Evolutionary conservation across 129 eudicot genomes (phyloP).

Genomic region (Saposhnikovia divaricata): DNA sequence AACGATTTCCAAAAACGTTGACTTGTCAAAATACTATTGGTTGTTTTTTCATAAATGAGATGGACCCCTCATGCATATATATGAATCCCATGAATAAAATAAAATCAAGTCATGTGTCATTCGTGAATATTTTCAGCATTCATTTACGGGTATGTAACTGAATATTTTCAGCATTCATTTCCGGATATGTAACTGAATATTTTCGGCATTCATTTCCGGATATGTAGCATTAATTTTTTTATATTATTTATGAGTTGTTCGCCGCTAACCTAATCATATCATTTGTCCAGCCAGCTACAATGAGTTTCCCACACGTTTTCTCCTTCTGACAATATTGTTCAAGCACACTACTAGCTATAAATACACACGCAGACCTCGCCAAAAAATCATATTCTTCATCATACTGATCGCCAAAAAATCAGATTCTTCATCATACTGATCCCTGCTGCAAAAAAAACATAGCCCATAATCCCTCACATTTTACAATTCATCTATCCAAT

Average conservation of each 20-base stretch:
- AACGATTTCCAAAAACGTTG: too few species aligned
- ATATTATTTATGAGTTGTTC: not conserved
- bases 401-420: not conserved
- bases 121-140: too few species aligned
- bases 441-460: not conserved
- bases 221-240: too few species aligned
- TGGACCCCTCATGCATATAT: too few species aligned
- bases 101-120: too few species aligned
- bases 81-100: too few species aligned
- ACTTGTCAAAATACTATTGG: too few species aligned
- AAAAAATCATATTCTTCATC: not conserved
- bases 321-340: not conserved
- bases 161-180: too few species aligned
- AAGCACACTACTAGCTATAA: not conserved
- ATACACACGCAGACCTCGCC: not conserved
- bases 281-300: not conserved
- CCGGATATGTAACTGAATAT: too few species aligned
- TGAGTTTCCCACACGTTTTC: not conserved
- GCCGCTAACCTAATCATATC: not conserved
- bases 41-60: too few species aligned
- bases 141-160: too few species aligned
- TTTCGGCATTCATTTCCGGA: too few species aligned
- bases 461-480: not conserved
- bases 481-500: not conserved
- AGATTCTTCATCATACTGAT: not conserved